phyloP scores from a whole-genome alignment of 148 eudicot species.

The Rheum nobile region DNA sequence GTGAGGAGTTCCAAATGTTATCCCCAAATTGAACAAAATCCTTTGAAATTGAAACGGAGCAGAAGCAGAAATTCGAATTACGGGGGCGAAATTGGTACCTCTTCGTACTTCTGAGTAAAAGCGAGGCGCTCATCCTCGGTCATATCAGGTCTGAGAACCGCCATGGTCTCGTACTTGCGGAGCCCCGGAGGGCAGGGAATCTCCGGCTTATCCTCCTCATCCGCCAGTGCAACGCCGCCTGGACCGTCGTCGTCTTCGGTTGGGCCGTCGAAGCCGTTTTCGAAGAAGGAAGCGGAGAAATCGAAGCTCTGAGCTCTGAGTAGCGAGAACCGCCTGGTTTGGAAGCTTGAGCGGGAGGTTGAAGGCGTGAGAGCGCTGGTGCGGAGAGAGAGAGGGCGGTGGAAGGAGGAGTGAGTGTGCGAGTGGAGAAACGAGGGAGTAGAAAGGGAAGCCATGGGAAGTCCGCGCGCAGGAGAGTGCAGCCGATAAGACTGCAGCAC shows the following conservation, averaged over 20 bases:
- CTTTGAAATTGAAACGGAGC: background rate
- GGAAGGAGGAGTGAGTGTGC: constrained; percentile 2
- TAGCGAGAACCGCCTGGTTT: background rate
- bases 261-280: constrained; percentile 44
- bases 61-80: background rate
- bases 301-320: constrained; percentile 37
- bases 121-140: constrained; percentile 80
- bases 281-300: constrained; percentile 61
- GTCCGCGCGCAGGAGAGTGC: background rate
- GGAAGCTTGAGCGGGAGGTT: background rate
- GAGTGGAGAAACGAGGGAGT: constrained; percentile 16
- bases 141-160: constrained; percentile 73
- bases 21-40: background rate
- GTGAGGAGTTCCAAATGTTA: background rate
- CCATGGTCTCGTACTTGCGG: constrained; percentile 81
- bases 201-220: constrained; percentile 53
- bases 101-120: constrained; percentile 74
- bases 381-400: constrained; percentile 8
- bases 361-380: constrained; percentile 3
- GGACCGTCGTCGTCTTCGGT: constrained; percentile 25
- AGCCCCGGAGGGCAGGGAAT: constrained; percentile 85
- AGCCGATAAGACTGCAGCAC: background rate
- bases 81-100: constrained; percentile 25
- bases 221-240: constrained; percentile 21
- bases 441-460: constrained; percentile 12